phyloP scores from a whole-genome alignment of 345 rosid species.

The Arabis hirsuta region DNA sequence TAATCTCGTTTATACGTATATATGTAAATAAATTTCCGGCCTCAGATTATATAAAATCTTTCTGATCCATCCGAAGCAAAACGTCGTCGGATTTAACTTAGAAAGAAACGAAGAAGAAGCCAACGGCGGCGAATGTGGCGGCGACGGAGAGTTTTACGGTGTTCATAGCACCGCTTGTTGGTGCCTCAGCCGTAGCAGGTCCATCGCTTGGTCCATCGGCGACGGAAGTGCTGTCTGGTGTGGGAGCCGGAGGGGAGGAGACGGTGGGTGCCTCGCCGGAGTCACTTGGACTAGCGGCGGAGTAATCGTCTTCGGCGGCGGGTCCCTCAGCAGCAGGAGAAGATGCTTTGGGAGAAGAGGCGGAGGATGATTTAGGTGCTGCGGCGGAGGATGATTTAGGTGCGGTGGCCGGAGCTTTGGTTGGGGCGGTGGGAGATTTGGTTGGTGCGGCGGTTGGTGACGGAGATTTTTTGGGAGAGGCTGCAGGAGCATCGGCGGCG shows the following conservation, averaged over 20 bases:
- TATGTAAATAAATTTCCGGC: constrained; percentile 2
- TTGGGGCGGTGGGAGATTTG: constrained; percentile 27
- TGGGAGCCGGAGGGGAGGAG: constrained; percentile 32
- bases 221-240: constrained; percentile 25
- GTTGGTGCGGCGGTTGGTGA: constrained; percentile 41
- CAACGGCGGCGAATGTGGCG: background rate
- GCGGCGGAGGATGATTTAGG: constrained; percentile 34
- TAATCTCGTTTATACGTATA: constrained; percentile 27
- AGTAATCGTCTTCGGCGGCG: constrained; percentile 33
- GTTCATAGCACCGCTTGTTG: constrained; percentile 7
- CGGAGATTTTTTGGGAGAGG: constrained; percentile 40
- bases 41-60: background rate
- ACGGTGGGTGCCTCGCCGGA: constrained; percentile 12
- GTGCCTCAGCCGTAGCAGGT: constrained; percentile 27
- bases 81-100: constrained; percentile 10
- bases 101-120: constrained; percentile 32
- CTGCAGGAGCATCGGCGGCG: constrained; percentile 48
- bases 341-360: constrained; percentile 37
- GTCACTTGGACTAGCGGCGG: constrained; percentile 39
- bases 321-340: constrained; percentile 31
- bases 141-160: constrained; percentile 20
- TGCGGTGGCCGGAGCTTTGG: constrained; percentile 39
- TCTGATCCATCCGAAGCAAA: constrained; percentile 20
- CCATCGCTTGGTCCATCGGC: constrained; percentile 28
- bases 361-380: constrained; percentile 36